Base-by-base conservation (phyloP, 345 rosid species). In the Eucalyptus pauciflora region DNA sequence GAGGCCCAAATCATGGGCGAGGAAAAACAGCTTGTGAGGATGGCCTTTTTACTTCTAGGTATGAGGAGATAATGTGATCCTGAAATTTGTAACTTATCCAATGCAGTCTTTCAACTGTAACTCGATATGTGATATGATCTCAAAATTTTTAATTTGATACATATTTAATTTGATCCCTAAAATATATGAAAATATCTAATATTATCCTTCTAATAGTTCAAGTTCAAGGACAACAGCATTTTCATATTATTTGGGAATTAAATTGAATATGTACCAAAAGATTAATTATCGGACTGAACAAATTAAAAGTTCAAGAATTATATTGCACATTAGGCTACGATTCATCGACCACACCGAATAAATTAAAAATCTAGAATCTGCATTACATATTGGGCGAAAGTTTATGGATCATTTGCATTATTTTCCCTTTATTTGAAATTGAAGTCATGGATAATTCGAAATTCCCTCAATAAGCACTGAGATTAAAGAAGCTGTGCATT, bases 281-380 rank as follows among this genome's bases (percentile, higher is more conserved):
- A 9, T 24, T 56, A 56, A 56, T 4, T 22, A 25, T 2, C 3
- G 9, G 0, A 24, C 24, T 9, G 24, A 56, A 56, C 0, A 24
- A 56, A 56, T 56, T 22, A 56, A 56, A 24, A 22, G 1, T 24
- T 56, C 3, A 56, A 22, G 0, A 7, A 56, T 56, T 4, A 10
- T 22, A 10, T 24, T 56, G 0, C 6, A 10, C 0, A 22, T 10
- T 56, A 4, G 1, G 1, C 0, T 52, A 18, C 0, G 5, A 52
- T 52, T 52, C 24, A 52, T 52, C 0, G 5, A 24, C 0, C 0
- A 56, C 6, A 56, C 12, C 5, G 0, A 56, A 56, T 0, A 56
- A 56, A 56, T 56, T 20, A 24, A 9, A 22, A 56, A 0, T 24
- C 0, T 6, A 24, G 0, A 6, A 17, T 22, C 0, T 0, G 0